A percentile compares a stretch with the other conserved stretches of the same genome.
Conservation (phyloP, 192 early-diverging fungal species). For the Gonapodya prolifera region DNA sequence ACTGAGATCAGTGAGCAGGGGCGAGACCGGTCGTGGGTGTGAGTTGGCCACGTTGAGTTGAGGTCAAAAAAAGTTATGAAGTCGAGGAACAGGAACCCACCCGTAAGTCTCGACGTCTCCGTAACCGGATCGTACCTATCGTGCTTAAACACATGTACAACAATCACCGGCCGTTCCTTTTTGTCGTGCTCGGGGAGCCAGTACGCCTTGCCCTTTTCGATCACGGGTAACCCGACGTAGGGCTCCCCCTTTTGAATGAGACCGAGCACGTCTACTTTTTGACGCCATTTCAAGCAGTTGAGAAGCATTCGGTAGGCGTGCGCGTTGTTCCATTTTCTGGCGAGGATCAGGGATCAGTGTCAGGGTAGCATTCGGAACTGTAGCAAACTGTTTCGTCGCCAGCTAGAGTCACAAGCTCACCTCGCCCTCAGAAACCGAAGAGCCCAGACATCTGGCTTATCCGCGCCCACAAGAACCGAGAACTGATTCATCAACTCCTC, state of each 20-base stretch:
- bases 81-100: background rate
- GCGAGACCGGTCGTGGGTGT: too few species aligned
- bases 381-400: too few species aligned
- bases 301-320: slow-evolving; percentile 61
- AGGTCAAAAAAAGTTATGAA: background rate
- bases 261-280: slow-evolving; percentile 38
- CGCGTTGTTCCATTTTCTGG: slow-evolving; percentile 73
- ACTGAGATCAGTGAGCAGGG: too few species aligned
- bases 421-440: slow-evolving; percentile 70
- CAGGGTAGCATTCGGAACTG: too few species aligned
- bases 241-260: slow-evolving; percentile 44
- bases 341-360: too few species aligned
- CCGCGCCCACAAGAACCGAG: slow-evolving; percentile 37
- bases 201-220: slow-evolving; percentile 37
- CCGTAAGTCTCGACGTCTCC: slow-evolving; percentile 13
- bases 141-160: slow-evolving; percentile 38
- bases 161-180: slow-evolving; percentile 34
- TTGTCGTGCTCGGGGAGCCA: slow-evolving; percentile 29
- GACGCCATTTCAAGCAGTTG: slow-evolving; percentile 59
- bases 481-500: slow-evolving; percentile 27
- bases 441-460: slow-evolving; percentile 60
- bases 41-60: background rate
- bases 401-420: background rate
- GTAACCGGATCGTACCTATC: slow-evolving; percentile 23
- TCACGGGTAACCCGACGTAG: slow-evolving; percentile 28